Conservation (phyloP, 1,284 basidiomycete species). For the Farysia itapuensis region DNA sequence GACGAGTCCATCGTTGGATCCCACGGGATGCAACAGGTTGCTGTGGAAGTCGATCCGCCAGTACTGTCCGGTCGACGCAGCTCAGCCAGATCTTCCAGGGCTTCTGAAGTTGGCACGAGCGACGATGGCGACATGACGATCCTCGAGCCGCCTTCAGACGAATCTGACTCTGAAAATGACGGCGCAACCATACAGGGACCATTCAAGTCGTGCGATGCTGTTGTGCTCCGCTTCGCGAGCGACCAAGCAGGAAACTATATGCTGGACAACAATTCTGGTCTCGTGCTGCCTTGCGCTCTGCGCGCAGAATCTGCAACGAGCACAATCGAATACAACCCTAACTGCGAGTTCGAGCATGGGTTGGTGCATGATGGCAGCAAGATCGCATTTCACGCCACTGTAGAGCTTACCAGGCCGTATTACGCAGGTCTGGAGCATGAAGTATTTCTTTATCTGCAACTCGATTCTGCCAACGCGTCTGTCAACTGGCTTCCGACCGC, state of each 20-base stretch:
- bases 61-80: slow-evolving; percentile 1
- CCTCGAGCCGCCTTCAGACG: slow-evolving; percentile 6
- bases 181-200: slow-evolving; percentile 20
- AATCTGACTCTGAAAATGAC: slow-evolving; percentile 8
- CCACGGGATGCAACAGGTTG: slow-evolving; percentile 6
- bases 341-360: background rate
- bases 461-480: background rate
- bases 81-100: background rate
- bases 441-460: slow-evolving; percentile 14
- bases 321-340: slow-evolving; percentile 2
- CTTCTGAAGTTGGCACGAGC: slow-evolving; percentile 2
- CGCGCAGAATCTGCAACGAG: slow-evolving; percentile 4
- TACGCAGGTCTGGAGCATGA: slow-evolving; percentile 30
- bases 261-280: background rate
- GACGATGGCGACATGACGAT: slow-evolving; percentile 23
- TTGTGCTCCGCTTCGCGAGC: slow-evolving; percentile 16
- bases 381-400: slow-evolving; percentile 9
- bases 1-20: slow-evolving; percentile 19
- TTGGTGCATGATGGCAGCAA: background rate
- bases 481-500: slow-evolving; percentile 4
- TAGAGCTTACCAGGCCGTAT: slow-evolving; percentile 9
- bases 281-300: slow-evolving; percentile 7
- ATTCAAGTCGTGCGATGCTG: slow-evolving; percentile 25
- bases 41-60: slow-evolving; percentile 28
- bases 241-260: slow-evolving; percentile 12